Base-by-base conservation (phyloP, 2,329 filamentous ascomycete genomes). In the Colletotrichum melonis region DNA sequence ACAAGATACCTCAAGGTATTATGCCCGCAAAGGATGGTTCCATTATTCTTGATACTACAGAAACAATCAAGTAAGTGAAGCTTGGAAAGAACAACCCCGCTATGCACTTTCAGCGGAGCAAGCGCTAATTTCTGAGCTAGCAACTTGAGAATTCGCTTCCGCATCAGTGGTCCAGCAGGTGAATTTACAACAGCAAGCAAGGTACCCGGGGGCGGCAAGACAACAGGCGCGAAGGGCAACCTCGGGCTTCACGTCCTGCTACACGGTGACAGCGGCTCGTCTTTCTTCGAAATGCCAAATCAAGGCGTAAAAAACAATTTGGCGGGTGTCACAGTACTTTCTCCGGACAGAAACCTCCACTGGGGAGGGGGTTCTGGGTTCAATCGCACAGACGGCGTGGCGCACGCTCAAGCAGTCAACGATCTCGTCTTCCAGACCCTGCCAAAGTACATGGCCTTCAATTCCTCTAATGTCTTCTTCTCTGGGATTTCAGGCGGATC, bases 251-350 rank as follows among this genome's bases (percentile, higher is more conserved):
- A 91, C 75, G 86, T 91, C 9, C 83, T 91, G 28, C 84, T 91
- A 2, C 89, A 91, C 77, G 89, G 89, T 63, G 89, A 91, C 76
- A 88, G 89, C 55, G 89, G 89, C 4, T 86, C 89, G 75, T 88
- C 87, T 5, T 90, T 89, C 83, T 88, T 88, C 79, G 86, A 88
- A 77, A 88, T 89, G 80, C 88, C 88, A 24, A 89, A 89, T 78
- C 86, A 89, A 75, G 85, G 83, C 16, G 85, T 89, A 11, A 85
- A 86, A 66, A 78, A 81, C 59, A 85, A 85, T 72, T 83, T 88
- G 30, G 87, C 88, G 76, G 88, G 88, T 68, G 86, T 89, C 8
- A 87, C 83, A 3, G 79, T 89, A 1, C 84, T 91, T 4, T 87
- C 89, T 0, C 89, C 89, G 7, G 84, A 90, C 77, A 77, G 81